Conservation (phyloP, 257 asterid genomes). For the Nicotiana attenuata region DNA sequence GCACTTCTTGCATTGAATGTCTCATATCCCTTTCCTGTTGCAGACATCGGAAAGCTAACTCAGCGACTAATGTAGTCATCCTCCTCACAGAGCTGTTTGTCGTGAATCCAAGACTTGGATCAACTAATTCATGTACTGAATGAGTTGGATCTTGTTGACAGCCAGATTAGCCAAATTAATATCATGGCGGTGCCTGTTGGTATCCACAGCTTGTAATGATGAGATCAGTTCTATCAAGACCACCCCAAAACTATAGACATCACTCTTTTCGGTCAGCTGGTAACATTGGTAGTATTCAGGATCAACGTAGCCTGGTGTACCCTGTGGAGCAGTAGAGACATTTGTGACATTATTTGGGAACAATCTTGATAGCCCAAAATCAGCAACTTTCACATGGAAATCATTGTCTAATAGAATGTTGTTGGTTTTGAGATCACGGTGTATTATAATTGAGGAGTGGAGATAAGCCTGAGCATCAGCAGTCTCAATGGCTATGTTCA, state of each 20-base stretch:
- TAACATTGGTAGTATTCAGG: slow-evolving; percentile 88
- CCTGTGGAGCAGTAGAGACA: slow-evolving; percentile 95
- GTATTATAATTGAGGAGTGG: slow-evolving; percentile 63
- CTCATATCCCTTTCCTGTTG: slow-evolving; percentile 76
- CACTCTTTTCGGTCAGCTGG: slow-evolving; percentile 87
- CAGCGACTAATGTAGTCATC: slow-evolving; percentile 58
- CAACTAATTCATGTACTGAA: slow-evolving; percentile 56
- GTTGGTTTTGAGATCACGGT: slow-evolving; percentile 82
- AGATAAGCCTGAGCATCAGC: slow-evolving; percentile 73
- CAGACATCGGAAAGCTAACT: slow-evolving; percentile 75
- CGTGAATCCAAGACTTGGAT: slow-evolving; percentile 51
- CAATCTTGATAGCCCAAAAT: slow-evolving; percentile 73
- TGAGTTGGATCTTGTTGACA: slow-evolving; percentile 62
- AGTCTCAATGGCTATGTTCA: slow-evolving; percentile 77
- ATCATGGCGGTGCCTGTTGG: slow-evolving; percentile 59
- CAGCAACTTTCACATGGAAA: slow-evolving; percentile 88
- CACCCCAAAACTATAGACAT: slow-evolving; percentile 83
- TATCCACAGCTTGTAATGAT: slow-evolving; percentile 77
- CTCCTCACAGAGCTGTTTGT: slow-evolving; percentile 42
- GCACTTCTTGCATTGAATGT: slow-evolving; percentile 75
- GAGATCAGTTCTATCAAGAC: slow-evolving; percentile 79
- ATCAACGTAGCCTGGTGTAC: slow-evolving; percentile 95
- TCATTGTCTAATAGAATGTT: slow-evolving; percentile 80
- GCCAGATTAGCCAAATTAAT: slow-evolving; percentile 88
- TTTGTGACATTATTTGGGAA: slow-evolving; percentile 76